phyloP scores from a whole-genome alignment of 768 basidiomycete genomes.

The Sporobolomyces phaffii region DNA sequence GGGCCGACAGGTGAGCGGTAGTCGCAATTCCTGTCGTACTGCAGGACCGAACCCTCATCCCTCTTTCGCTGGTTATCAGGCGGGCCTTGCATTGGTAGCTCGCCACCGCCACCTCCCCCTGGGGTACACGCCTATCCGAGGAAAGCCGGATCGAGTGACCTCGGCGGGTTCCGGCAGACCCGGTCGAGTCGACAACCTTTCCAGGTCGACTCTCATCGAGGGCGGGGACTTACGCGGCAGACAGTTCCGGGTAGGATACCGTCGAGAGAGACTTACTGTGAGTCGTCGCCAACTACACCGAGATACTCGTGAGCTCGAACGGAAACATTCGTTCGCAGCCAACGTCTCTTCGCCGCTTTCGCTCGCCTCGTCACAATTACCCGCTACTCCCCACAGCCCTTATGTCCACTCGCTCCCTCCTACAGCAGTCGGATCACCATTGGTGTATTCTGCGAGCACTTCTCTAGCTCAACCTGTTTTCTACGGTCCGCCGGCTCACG shows the following conservation, averaged over 20 bases:
- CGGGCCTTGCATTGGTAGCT: conserved; percentile 22
- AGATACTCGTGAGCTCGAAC: too few relatives aligned
- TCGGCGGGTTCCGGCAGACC: too few relatives aligned
- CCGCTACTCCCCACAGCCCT: background rate
- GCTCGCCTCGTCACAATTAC: background rate
- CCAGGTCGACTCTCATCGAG: too few relatives aligned
- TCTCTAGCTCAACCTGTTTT: background rate
- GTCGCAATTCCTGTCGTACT: background rate
- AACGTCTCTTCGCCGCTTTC: background rate
- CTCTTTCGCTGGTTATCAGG: background rate
- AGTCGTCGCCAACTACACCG: background rate
- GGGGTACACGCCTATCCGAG: too few relatives aligned
- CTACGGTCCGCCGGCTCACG: background rate
- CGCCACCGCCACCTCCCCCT: background rate
- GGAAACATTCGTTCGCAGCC: background rate
- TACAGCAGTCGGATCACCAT: background rate
- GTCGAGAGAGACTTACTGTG: background rate
- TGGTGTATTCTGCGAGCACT: background rate
- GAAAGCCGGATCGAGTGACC: background rate
- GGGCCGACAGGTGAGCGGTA: conserved; percentile 18
- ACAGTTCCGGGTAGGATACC: background rate
- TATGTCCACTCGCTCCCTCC: background rate
- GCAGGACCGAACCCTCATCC: background rate
- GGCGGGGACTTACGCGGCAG: too few relatives aligned
- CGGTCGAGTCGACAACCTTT: too few relatives aligned